Percentiles rank a stretch among this genome's conserved stretches.
Conservation (phyloP, 805 yeast genomes). For the Pichia insulana region DNA sequence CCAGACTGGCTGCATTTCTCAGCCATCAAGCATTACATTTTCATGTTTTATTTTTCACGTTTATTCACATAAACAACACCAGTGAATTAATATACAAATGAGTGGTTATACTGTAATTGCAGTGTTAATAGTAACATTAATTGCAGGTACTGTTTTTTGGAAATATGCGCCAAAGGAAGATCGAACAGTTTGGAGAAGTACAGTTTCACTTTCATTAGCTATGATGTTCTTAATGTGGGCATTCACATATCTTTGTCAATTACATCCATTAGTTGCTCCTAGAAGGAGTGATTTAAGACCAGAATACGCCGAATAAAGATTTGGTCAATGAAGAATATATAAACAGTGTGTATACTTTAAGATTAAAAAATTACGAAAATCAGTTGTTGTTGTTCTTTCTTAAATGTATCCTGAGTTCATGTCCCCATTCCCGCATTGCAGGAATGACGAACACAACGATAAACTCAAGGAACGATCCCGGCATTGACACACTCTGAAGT, state of each 20-base stretch:
- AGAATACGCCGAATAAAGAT: conserved; percentile 40
- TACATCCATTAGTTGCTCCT: conserved; percentile 88
- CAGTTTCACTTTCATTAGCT: conserved; percentile 59
- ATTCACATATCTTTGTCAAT: conserved; percentile 75
- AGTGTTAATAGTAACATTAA: conserved; percentile 44
- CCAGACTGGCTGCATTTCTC: no score
- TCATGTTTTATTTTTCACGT: no score
- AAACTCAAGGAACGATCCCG: conserved; percentile 15
- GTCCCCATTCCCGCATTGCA: neutral
- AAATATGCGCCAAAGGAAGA: conserved; percentile 76
- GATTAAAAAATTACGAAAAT: neutral
- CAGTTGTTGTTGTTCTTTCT: no score
- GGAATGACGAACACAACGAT: neutral
- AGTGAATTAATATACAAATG: conserved; percentile 1
- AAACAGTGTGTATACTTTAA: no score
- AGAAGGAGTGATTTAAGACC: conserved; percentile 86
- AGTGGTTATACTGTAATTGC: conserved; percentile 12
- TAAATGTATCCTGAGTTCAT: conserved; percentile 1
- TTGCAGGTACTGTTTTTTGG: conserved; percentile 67
- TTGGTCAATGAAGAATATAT: neutral
- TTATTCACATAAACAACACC: no score
- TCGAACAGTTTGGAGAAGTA: conserved; percentile 69
- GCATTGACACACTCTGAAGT: conserved; percentile 22
- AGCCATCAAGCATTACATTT: no score
- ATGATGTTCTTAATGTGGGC: conserved; percentile 64